Conservation (phyloP, 1,284 basidiomycete genomes). For the Ceratobasidium sp. region DNA sequence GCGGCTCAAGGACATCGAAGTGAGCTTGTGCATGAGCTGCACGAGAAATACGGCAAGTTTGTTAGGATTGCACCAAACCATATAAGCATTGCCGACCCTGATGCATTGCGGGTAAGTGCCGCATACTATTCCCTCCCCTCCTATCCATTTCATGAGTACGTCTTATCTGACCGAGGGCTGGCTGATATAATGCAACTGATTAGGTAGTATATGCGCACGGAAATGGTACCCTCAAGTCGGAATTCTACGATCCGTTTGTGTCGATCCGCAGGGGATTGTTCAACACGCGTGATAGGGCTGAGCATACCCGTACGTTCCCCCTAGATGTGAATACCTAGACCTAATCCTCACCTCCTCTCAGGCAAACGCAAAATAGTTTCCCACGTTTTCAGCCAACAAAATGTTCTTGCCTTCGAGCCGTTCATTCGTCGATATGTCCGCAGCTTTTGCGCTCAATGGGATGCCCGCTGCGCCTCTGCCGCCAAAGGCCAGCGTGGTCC, state of each 20-base stretch:
- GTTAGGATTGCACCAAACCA: constrained; percentile 90
- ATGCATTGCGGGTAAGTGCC: constrained; percentile 67
- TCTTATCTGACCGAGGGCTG: neutral
- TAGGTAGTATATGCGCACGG: constrained; percentile 7
- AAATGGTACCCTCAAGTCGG: constrained; percentile 1
- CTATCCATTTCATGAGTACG: no score
- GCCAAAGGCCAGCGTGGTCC: constrained; percentile 59
- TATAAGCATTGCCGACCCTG: constrained; percentile 83
- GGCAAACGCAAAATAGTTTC: constrained; percentile 16
- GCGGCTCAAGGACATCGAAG: constrained; percentile 77
- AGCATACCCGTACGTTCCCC: neutral
- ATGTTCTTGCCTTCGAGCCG: constrained; percentile 2
- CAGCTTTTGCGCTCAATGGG: constrained; percentile 5
- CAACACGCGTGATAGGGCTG: constrained; percentile 1
- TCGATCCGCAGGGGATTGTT: neutral
- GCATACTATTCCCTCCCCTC: neutral
- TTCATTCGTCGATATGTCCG: neutral
- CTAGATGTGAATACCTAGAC: neutral
- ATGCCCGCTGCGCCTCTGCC: neutral
- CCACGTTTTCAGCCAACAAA: neutral
- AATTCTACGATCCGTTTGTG: constrained; percentile 4
- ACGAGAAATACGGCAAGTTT: constrained; percentile 78
- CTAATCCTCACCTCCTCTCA: neutral
- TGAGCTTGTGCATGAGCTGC: constrained; percentile 77
- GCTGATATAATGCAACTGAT: no score